Percentiles rank a stretch among this genome's conserved stretches.
Conservation (phyloP, 208 protist species). For the Trypanosomatidae sp. region DNA sequence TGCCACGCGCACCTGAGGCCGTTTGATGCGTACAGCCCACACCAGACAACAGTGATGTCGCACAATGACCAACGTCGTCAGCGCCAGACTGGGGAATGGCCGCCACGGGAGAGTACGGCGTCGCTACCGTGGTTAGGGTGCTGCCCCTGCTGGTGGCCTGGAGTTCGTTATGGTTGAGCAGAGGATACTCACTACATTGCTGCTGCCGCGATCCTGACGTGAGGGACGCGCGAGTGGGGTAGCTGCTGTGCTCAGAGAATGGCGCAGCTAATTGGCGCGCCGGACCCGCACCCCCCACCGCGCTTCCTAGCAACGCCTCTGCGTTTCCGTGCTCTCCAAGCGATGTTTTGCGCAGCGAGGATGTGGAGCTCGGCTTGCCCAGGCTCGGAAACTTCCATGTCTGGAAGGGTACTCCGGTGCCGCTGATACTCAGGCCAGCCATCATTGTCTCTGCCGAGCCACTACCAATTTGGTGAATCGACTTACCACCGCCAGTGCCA, state of each 20-base stretch:
- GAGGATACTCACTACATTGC: background rate
- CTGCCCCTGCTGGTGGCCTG: background rate
- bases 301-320: background rate
- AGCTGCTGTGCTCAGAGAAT: background rate
- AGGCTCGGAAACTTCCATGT: constrained; percentile 42
- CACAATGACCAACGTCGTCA: background rate
- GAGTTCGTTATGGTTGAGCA: background rate
- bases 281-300: background rate
- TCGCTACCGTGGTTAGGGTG: background rate
- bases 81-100: background rate
- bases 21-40: background rate
- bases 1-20: background rate
- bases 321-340: constrained; percentile 1
- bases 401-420: constrained; percentile 26
- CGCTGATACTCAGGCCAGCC: background rate
- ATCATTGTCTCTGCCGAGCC: background rate
- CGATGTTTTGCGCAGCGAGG: background rate
- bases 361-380: constrained; percentile 15
- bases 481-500: background rate
- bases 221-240: constrained; percentile 1
- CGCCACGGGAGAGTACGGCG: background rate
- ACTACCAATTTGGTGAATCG: background rate
- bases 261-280: background rate
- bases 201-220: background rate
- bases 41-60: background rate